Conservation (phyloP, 2,329 filamentous ascomycete genomes). For the Cytospora schulzeri region DNA sequence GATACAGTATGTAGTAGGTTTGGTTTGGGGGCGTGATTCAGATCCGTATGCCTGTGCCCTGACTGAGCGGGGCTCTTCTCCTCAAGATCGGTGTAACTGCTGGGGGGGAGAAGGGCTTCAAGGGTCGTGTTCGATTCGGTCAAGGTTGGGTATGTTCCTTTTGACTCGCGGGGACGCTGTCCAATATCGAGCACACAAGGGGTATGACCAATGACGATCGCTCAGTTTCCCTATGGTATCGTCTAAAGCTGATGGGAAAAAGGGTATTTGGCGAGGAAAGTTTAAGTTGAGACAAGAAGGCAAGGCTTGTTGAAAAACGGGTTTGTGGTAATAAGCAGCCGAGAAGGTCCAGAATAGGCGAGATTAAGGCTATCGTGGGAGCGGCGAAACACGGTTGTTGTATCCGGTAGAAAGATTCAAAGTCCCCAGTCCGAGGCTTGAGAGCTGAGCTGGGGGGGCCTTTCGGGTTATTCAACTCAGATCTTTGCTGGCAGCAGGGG, state of each 20-base stretch:
- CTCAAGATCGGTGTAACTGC: slow-evolving; percentile 24
- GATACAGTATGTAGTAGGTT: slow-evolving; percentile 19
- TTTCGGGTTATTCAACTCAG: slow-evolving; percentile 6
- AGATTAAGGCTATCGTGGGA: slow-evolving; percentile 28
- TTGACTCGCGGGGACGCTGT: slow-evolving; percentile 11
- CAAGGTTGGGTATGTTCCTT: neutral
- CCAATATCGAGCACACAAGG: slow-evolving; percentile 10
- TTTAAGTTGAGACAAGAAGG: slow-evolving; percentile 18
- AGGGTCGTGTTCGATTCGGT: slow-evolving; percentile 23
- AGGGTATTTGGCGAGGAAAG: slow-evolving; percentile 9
- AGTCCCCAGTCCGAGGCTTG: slow-evolving; percentile 2
- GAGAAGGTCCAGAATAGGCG: slow-evolving; percentile 27
- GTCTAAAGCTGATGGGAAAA: slow-evolving; percentile 8
- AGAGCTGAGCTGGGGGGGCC: slow-evolving; percentile 11
- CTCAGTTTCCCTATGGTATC: slow-evolving; percentile 2
- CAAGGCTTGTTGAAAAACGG: slow-evolving; percentile 21
- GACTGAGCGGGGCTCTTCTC: slow-evolving; percentile 26
- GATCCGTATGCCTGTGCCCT: slow-evolving; percentile 23
- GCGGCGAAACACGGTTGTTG: slow-evolving; percentile 25
- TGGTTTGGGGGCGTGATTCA: slow-evolving; percentile 25
- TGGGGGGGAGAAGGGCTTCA: slow-evolving; percentile 20
- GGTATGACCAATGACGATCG: slow-evolving; percentile 12
- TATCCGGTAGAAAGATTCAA: slow-evolving; percentile 23
- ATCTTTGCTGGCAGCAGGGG: slow-evolving; percentile 13
- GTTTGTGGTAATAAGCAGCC: slow-evolving; percentile 22